Evolutionary conservation across 1,284 basidiomycete genomes (phyloP), one percentile per base, ranked within the genome.

Genomic region (Marasmius sp.): DNA sequence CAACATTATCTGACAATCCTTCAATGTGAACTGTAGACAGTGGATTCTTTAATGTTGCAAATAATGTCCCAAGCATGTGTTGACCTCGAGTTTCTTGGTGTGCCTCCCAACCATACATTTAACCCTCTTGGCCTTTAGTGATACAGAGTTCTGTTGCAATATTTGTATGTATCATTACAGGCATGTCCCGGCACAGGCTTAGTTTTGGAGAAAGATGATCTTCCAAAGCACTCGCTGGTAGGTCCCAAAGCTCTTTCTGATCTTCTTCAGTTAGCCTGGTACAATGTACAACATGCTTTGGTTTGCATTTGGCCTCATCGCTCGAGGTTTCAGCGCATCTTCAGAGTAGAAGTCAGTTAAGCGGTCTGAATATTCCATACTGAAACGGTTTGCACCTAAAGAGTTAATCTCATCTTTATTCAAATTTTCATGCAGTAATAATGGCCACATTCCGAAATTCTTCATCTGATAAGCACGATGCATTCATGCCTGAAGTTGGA

Each of bases 311-410:
- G 14, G 3, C 6, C 6, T 45, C 18, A 14, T 18, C 18, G 43
- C 14, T 45, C n/a, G n/a, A n/a, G 43, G 18, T 6, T 14, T 18
- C 6, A 14, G 4, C 2, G 6, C 4, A 6, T 45, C 43, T 6
- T 45, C 43, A 45, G 14, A 14, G 43, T 3, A 45, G 6, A 45
- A 45, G 18, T 45, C 14, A 2, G 14, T 45, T 4, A 45, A 6
- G 4, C 20, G 11, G 45, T 22, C 41, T 12, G 7, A 10, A 9
- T 5, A 51, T 22, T 20, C 20, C 52, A 18, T 45, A 4, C 14
- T 6, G 53, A 63, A 61, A 10, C 49, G 49, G 51, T 57, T 9
- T 9, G 38, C 9, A 14, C 60, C 55, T 22, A 63, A 20, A 11
- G 51, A 6, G n/a, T 49, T 57, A 1, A 55, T 60, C n/a, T 36